phyloP scores from a whole-genome alignment of 306 rosid genomes.

The Luffa aegyptiaca region DNA sequence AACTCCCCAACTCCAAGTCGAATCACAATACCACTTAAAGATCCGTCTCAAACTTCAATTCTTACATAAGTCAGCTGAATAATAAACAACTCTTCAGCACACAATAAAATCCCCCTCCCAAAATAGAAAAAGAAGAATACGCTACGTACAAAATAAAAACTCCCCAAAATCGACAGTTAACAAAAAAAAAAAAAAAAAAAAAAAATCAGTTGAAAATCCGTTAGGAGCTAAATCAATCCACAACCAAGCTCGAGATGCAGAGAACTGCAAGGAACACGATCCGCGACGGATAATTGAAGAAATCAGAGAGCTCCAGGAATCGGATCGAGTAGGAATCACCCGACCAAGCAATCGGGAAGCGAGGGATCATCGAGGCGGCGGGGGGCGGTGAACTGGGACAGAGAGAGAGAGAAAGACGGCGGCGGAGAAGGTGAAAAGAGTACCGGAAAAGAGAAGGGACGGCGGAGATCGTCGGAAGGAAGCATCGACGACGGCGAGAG shows the following conservation, averaged over 20 bases:
- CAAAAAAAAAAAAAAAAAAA: no score
- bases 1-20: neutral
- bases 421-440: neutral
- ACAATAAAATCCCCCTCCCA: neutral
- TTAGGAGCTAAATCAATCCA: neutral
- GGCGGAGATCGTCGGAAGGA: constrained; percentile 20
- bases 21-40: neutral
- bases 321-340: constrained; percentile 24
- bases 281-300: neutral
- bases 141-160: neutral
- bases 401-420: neutral
- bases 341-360: constrained; percentile 19
- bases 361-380: neutral
- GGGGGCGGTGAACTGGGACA: neutral
- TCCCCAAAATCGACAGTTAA: neutral
- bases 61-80: neutral
- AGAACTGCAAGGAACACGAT: neutral
- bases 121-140: neutral
- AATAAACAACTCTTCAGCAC: neutral
- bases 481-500: constrained; percentile 25
- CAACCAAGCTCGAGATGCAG: neutral
- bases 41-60: neutral
- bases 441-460: neutral
- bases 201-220: neutral
- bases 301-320: neutral